Evolutionary conservation across 2,329 filamentous ascomycete species (phyloP).

Genomic region (Colletotrichum sp.): DNA sequence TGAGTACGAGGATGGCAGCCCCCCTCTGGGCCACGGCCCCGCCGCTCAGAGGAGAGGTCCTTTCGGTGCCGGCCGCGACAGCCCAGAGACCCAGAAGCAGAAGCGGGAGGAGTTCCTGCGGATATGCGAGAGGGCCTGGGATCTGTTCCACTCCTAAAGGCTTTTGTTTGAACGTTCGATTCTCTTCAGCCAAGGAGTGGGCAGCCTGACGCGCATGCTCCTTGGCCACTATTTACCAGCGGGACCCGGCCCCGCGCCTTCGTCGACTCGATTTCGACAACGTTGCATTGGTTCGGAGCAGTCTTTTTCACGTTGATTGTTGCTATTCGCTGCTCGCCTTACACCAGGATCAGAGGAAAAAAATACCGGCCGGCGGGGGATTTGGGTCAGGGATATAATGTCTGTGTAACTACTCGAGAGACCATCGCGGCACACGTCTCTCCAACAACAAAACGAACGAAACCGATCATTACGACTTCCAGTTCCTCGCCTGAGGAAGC

Average conservation of each 20-base stretch:
- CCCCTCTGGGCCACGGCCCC: slow-evolving; percentile 80
- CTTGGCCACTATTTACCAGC: not conserved
- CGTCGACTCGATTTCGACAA: slow-evolving; percentile 1
- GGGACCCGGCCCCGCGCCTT: not conserved
- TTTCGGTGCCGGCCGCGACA: slow-evolving; percentile 83
- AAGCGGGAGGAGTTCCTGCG: slow-evolving; percentile 94
- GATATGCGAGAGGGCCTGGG: slow-evolving; percentile 90
- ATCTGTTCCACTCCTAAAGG: slow-evolving; percentile 88
- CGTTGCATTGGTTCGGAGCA: slow-evolving; percentile 5
- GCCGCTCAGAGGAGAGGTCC: slow-evolving; percentile 67
- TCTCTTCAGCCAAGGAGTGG: not conserved
- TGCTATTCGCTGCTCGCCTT: slow-evolving; percentile 1
- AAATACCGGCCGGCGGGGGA: not conserved
- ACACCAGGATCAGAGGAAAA: not conserved
- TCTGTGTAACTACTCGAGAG: slow-evolving; percentile 12
- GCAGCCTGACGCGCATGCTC: not conserved
- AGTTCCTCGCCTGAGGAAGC: not conserved
- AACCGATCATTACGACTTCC: slow-evolving; percentile 1
- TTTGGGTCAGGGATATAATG: slow-evolving; percentile 18
- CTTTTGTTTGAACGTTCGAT: slow-evolving; percentile 25
- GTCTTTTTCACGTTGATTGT: not conserved
- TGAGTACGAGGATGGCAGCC: slow-evolving; percentile 92
- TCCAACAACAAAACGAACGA: slow-evolving; percentile 7
- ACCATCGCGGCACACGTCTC: not conserved
- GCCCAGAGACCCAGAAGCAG: slow-evolving; percentile 78